These are phyloP conservation scores for Cordyceps pruinosa DNA, from an alignment of 2,329 filamentous ascomycete genomes.

Conservation along the genomic window DNA sequence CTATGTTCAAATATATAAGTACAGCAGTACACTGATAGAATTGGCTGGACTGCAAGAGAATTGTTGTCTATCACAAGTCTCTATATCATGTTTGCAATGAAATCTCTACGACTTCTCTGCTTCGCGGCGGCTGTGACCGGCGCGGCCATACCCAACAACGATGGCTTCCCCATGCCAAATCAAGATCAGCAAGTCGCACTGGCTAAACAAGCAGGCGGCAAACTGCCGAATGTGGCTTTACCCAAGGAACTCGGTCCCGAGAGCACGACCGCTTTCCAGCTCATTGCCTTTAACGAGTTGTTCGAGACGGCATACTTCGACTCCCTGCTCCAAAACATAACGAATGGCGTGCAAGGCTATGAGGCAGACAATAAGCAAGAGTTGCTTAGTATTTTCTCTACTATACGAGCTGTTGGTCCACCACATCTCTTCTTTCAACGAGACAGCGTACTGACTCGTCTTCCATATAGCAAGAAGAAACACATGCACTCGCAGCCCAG, in stretches of 20 bases:
- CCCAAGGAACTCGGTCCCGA: constrained; percentile 43
- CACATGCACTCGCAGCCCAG: constrained; percentile 56
- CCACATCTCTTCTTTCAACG: no score
- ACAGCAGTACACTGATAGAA: background rate
- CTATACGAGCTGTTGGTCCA: constrained; percentile 33
- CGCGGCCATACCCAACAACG: constrained; percentile 29
- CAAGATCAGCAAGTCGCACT: constrained; percentile 43
- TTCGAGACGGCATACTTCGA: constrained; percentile 66
- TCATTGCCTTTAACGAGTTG: constrained; percentile 64
- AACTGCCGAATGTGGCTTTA: constrained; percentile 50
- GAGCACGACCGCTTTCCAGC: constrained; percentile 51
- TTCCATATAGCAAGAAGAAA: constrained; percentile 52
- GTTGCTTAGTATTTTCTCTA: constrained; percentile 42
- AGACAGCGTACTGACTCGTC: constrained; percentile 41
- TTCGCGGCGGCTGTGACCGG: constrained; percentile 16
- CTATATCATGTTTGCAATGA: background rate
- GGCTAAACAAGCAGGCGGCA: constrained; percentile 50
- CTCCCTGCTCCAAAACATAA: constrained; percentile 59
- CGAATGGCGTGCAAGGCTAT: constrained; percentile 45
- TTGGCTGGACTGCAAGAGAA: no score
- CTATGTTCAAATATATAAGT: background rate
- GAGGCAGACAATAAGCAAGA: constrained; percentile 32
- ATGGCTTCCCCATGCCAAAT: constrained; percentile 55
- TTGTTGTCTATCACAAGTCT: background rate
- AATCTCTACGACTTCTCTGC: background rate